Conservation (phyloP, 345 rosid genomes). For the Aurinia saxatilis region DNA sequence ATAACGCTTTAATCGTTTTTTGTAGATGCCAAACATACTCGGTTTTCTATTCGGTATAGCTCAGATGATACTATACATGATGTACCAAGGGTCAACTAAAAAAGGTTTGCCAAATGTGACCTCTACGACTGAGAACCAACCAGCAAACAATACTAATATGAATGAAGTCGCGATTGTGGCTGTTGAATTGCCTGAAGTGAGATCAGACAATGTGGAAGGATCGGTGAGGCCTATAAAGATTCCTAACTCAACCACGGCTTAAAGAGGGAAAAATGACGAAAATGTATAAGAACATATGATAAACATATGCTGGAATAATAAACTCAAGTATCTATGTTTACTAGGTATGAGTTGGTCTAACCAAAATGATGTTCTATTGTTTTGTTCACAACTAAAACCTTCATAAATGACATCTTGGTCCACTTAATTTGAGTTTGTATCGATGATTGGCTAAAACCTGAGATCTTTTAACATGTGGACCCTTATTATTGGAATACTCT, state of each 20-base stretch:
- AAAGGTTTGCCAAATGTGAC: background rate
- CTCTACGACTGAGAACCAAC: conserved; percentile 7
- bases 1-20: background rate
- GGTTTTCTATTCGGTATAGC: conserved; percentile 40
- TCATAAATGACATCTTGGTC: background rate
- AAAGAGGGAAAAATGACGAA: background rate
- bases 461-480: background rate
- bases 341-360: conserved; percentile 4
- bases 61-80: conserved; percentile 66
- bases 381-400: conserved; percentile 5
- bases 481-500: background rate
- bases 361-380: background rate
- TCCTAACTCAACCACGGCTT: conserved; percentile 3
- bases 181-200: conserved; percentile 5
- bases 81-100: conserved; percentile 40
- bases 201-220: conserved; percentile 9
- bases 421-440: background rate
- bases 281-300: background rate
- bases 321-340: background rate
- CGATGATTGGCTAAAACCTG: background rate
- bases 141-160: background rate
- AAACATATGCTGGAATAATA: conserved; percentile 17
- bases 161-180: conserved; percentile 17
- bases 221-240: background rate
- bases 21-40: conserved; percentile 17